Evolutionary conservation across 2,329 filamentous ascomycete species (phyloP).

Genomic region (Fusarium temperatum): DNA sequence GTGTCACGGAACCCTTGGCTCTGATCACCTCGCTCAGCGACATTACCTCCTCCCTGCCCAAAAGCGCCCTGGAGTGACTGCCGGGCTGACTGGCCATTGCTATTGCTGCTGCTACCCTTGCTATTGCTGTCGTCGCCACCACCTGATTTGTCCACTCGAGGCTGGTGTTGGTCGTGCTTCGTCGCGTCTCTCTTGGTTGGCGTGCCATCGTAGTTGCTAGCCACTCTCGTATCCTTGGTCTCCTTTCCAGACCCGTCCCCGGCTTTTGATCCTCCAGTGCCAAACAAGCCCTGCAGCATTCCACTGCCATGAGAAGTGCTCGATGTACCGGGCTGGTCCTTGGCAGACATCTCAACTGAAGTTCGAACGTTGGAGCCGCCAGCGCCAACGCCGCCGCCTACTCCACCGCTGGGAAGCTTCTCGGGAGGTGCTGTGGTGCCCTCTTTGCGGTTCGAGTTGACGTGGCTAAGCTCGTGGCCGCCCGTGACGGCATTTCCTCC

Average conservation of each 20-base stretch:
- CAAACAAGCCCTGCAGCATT: constrained; percentile 36
- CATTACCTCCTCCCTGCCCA: constrained; percentile 17
- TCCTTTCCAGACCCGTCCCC: constrained; percentile 15
- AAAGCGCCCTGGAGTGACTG: constrained; percentile 6
- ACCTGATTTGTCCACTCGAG: constrained; percentile 12
- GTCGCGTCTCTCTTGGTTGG: constrained; percentile 18
- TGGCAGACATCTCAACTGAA: constrained; percentile 40
- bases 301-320: constrained; percentile 9
- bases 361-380: constrained; percentile 43
- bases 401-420: constrained; percentile 47
- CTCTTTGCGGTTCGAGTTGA: constrained; percentile 30
- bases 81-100: not conserved
- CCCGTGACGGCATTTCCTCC: constrained; percentile 45
- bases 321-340: constrained; percentile 15
- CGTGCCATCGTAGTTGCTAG: constrained; percentile 28
- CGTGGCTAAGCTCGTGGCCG: constrained; percentile 42
- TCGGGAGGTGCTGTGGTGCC: constrained; percentile 40
- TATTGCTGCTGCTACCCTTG: not conserved
- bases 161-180: constrained; percentile 15
- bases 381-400: constrained; percentile 45
- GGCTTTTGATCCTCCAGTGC: constrained; percentile 32
- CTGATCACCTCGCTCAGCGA: constrained; percentile 9
- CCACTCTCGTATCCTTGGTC: constrained; percentile 29
- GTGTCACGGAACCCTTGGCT: constrained; percentile 18
- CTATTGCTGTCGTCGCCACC: not conserved